These are phyloP conservation scores for Pogostemon cablin DNA, from an alignment of 257 asterid genomes.

Conservation along the genomic window DNA sequence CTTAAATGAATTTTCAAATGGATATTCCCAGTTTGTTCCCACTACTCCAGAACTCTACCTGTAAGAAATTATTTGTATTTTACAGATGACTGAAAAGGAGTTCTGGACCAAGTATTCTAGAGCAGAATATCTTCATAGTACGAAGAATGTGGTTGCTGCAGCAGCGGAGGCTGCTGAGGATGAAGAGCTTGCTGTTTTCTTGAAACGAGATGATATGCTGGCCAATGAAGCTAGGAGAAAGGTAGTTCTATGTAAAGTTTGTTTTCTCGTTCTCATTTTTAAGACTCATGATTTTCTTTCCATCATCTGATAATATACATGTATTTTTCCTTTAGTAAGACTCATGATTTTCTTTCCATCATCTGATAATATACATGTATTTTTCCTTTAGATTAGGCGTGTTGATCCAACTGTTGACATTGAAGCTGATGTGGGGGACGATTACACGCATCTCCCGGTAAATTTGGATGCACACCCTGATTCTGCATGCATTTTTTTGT, in stretches of 20 bases:
- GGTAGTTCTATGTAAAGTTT: slow-evolving; percentile 46
- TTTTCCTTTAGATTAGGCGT: slow-evolving; percentile 70
- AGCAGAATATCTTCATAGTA: slow-evolving; percentile 94
- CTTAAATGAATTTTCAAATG: neutral
- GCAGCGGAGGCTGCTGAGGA: slow-evolving; percentile 99
- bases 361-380: slow-evolving; percentile 27
- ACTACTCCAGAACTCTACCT: slow-evolving; percentile 20
- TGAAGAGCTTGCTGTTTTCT: slow-evolving; percentile 96
- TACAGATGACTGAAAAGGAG: slow-evolving; percentile 89
- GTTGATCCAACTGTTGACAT: slow-evolving; percentile 96
- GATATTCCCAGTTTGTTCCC: neutral
- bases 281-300: slow-evolving; percentile 17
- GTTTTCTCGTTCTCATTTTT: slow-evolving; percentile 16
- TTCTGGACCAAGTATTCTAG: slow-evolving; percentile 98
- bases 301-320: slow-evolving; percentile 27
- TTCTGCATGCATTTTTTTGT: slow-evolving; percentile 25
- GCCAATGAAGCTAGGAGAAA: slow-evolving; percentile 90
- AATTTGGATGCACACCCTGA: slow-evolving; percentile 28
- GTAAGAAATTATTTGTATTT: slow-evolving; percentile 25
- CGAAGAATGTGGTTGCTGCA: slow-evolving; percentile 88
- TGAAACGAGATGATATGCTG: slow-evolving; percentile 89
- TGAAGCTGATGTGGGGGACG: slow-evolving; percentile 97
- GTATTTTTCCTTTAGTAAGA: slow-evolving; percentile 45
- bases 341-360: slow-evolving; percentile 21
- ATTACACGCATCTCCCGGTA: slow-evolving; percentile 91